A percentile compares a stretch with the other conserved stretches of the same genome.
Conservation (phyloP, 148 eudicot genomes). For the Heliamphora exappendiculata region DNA sequence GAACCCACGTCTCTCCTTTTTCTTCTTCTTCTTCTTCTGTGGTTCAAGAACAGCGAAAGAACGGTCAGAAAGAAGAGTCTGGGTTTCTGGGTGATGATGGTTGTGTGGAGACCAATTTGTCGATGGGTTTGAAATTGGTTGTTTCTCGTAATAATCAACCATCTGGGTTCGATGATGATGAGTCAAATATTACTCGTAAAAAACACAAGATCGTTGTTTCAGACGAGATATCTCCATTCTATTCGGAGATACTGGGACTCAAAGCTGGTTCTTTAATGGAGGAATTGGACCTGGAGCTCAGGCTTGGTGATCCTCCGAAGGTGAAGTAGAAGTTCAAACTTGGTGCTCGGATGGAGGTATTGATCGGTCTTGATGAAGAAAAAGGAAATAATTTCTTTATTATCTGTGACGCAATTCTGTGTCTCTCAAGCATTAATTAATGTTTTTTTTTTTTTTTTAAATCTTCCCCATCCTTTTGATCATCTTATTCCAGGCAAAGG, state of each 20-base stretch:
- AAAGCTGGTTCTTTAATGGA: slow-evolving; percentile 19
- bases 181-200: slow-evolving; percentile 25
- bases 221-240: background rate
- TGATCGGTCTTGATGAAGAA: background rate
- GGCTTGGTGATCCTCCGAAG: slow-evolving; percentile 52
- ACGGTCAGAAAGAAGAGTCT: background rate
- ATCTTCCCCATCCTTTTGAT: background rate
- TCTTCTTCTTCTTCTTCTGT: background rate
- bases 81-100: background rate
- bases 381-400: background rate
- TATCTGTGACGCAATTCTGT: background rate
- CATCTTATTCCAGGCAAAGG: slow-evolving; percentile 2
- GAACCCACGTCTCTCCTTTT: background rate
- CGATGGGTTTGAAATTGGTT: slow-evolving; percentile 27
- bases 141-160: slow-evolving; percentile 1
- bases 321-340: background rate
- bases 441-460: background rate
- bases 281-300: slow-evolving; percentile 77
- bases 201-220: slow-evolving; percentile 32
- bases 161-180: slow-evolving; percentile 1
- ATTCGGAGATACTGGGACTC: background rate
- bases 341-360: background rate
- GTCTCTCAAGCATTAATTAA: background rate
- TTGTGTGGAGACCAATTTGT: slow-evolving; percentile 17
- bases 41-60: background rate